Evolutionary conservation across 2,329 filamentous ascomycete genomes (phyloP), one percentile per base, ranked within the genome.

Genomic region (Trichoderma pleuroti): DNA sequence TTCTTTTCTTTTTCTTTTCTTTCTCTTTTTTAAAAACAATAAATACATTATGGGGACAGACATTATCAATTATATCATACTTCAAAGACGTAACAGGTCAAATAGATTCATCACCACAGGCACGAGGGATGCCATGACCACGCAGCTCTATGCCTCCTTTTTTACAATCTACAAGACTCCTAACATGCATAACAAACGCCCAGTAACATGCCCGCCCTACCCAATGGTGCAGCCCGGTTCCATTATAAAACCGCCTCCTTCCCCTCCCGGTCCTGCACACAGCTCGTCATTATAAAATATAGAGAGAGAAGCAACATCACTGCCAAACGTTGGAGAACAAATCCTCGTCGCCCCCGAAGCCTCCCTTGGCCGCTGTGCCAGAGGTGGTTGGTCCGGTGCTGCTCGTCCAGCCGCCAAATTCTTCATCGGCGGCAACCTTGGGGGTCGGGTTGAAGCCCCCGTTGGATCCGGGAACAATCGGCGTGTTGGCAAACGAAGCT

Each of bases 301-400:
- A 52, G 28, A 30, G 18, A 64, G 46, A 49, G 69, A 72, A 71
- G 57, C 69, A 56, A 21, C 16, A 49, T 71, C 81, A 98, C 83
- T 94, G 88, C 95, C 95, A 98, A 63, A 98, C 95, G 81, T 98
- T 98, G 36, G 92, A 94, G 81, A 98, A 98, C 76, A 98, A 80
- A 82, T 98, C 95, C 74, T 98, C 95, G 68, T 88, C 90, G 67
- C 86, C 88, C 46, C 87, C 90, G 74, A 91, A 88, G 16, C 87
- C 87, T 26, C 85, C 82, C 30, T 86, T 82, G 39, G 90, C 83
- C 81, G 92, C 88, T 62, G 79, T 80, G 56, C 78, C 79, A 24
- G 83, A 77, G 36, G 81, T 78, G 1, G 81, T 78, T 10, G 84
- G 82, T 46, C 84, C 75, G 75, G 87, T 77, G 87, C 91, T 83